A percentile compares a stretch with the other conserved stretches of the same genome.
phyloP scores from a whole-genome alignment of 1,284 basidiomycete species.

The Pseudomicrostroma phylloplanum region DNA sequence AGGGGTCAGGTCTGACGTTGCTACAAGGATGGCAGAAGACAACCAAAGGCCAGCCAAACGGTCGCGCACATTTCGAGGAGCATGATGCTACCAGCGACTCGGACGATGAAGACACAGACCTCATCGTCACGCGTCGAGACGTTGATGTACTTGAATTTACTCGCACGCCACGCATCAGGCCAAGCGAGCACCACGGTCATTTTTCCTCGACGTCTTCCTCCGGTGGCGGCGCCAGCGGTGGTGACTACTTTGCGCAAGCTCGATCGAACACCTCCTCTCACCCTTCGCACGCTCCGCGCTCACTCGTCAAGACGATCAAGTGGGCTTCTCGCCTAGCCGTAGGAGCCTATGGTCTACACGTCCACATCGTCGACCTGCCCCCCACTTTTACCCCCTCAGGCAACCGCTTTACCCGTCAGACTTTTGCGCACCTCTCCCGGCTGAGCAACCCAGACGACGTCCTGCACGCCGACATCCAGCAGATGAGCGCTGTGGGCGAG shows the following conservation, averaged over 20 bases:
- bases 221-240: not conserved
- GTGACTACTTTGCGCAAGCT: not conserved
- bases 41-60: not conserved
- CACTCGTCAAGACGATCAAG: constrained; percentile 39
- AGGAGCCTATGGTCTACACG: constrained; percentile 34
- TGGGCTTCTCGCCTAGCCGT: constrained; percentile 49
- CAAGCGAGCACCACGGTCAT: not conserved
- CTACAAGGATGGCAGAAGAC: constrained; percentile 23
- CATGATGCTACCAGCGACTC: constrained; percentile 15
- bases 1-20: constrained; percentile 37
- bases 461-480: constrained; percentile 48
- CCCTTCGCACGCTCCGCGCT: constrained; percentile 13
- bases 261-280: not conserved
- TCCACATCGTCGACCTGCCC: constrained; percentile 37
- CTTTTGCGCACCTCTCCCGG: constrained; percentile 45
- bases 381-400: constrained; percentile 48
- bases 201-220: not conserved
- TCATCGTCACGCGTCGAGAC: constrained; percentile 42
- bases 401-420: constrained; percentile 41
- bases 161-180: constrained; percentile 30
- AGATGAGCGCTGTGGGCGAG: constrained; percentile 37
- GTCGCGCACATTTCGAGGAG: not conserved
- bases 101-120: constrained; percentile 35
- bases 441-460: constrained; percentile 42
- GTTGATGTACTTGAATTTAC: constrained; percentile 46